A percentile compares a stretch with the other conserved stretches of the same genome.
Evolutionary conservation across 139 green algal genomes (phyloP).

Genomic region (Chlorella sp.): DNA sequence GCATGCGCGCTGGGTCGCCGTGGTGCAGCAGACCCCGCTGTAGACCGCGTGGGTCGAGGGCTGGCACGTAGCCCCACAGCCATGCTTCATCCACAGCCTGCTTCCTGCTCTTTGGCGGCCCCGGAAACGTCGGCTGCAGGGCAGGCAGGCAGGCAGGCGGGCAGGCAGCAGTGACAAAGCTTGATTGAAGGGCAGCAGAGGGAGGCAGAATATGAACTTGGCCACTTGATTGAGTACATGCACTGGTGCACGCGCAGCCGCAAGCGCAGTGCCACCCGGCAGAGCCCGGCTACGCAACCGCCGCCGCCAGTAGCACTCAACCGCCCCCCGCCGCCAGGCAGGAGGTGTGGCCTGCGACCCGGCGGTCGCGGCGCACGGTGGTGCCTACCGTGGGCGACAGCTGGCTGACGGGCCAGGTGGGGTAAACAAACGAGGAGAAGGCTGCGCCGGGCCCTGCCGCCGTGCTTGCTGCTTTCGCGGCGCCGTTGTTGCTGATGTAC

Average conservation of each 20-base stretch:
- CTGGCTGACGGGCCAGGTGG: slow-evolving; percentile 9
- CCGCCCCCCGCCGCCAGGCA: background rate
- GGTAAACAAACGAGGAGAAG: slow-evolving; percentile 32
- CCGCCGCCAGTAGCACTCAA: background rate
- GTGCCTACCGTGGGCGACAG: slow-evolving; percentile 4
- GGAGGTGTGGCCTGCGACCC: background rate
- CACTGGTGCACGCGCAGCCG: background rate
- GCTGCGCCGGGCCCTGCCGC: background rate
- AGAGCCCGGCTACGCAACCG: background rate
- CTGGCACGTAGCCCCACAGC: slow-evolving; percentile 34
- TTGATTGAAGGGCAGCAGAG: background rate
- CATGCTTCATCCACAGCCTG: background rate
- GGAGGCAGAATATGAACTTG: background rate
- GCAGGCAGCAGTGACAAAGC: background rate
- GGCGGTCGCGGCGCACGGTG: too few species aligned
- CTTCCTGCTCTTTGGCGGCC: slow-evolving; percentile 5
- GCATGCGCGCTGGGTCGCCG: slow-evolving; percentile 25
- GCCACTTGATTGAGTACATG: background rate
- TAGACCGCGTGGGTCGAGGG: slow-evolving; percentile 16
- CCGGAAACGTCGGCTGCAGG: background rate
- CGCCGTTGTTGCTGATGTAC: background rate
- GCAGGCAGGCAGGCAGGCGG: background rate
- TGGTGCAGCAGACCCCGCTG: slow-evolving; percentile 35
- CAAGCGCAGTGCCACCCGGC: too few species aligned
- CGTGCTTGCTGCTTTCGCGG: background rate